These are phyloP conservation scores for Misopates orontium DNA, from an alignment of 257 asterid species.

Conservation along the genomic window DNA sequence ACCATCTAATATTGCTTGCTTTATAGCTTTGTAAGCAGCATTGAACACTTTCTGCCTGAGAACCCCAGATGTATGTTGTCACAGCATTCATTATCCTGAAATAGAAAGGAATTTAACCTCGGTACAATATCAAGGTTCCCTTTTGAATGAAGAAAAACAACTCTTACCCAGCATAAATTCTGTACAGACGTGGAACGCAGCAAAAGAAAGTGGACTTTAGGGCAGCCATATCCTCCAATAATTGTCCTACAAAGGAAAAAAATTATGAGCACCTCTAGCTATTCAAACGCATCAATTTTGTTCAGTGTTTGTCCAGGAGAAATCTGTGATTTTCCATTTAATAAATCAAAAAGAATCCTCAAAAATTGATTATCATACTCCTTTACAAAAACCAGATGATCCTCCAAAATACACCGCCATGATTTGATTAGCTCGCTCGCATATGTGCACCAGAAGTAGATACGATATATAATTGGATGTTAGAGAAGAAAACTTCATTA, in stretches of 20 bases:
- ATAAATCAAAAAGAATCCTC: too few relatives aligned
- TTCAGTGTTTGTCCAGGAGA: too few relatives aligned
- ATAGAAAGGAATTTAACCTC: background rate
- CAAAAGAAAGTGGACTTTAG: constrained; percentile 89
- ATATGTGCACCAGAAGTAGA: constrained; percentile 97
- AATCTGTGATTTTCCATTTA: too few relatives aligned
- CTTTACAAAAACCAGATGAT: constrained; percentile 14
- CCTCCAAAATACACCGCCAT: constrained; percentile 30
- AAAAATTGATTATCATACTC: constrained; percentile 39
- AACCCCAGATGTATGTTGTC: constrained; percentile 71
- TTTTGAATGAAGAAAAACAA: background rate
- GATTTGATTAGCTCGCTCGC: constrained; percentile 90
- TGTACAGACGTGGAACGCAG: constrained; percentile 97
- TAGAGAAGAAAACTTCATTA: constrained; percentile 6
- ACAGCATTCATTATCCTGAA: constrained; percentile 84
- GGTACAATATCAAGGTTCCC: constrained; percentile 3
- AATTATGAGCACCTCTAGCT: too few relatives aligned
- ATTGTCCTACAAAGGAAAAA: constrained; percentile 64
- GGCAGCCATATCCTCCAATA: constrained; percentile 89
- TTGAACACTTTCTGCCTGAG: constrained; percentile 80
- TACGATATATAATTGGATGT: constrained; percentile 79
- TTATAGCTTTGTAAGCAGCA: constrained; percentile 91
- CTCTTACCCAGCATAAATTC: constrained; percentile 88
- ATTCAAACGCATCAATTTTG: too few relatives aligned
- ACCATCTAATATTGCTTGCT: constrained; percentile 89